Conservation (phyloP, 768 basidiomycete species). For the Tylopilus vinaceipallidus region DNA sequence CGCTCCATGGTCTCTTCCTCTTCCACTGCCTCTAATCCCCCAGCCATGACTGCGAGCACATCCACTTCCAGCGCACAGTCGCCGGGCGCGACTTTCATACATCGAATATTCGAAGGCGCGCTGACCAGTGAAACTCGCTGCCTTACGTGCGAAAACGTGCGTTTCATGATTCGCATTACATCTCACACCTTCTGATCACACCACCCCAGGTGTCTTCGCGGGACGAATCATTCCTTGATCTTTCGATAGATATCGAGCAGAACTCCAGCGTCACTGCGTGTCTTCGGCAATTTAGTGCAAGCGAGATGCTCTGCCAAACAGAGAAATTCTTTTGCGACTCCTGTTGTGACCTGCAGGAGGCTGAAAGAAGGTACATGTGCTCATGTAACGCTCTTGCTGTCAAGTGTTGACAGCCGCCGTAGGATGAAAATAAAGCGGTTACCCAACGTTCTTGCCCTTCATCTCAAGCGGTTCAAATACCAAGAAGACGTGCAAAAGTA, state of each 20-base stretch:
- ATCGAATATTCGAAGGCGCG: conserved; percentile 88
- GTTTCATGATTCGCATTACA: conserved; percentile 24
- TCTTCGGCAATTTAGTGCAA: conserved; percentile 93
- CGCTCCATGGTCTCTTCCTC: conserved; percentile 54
- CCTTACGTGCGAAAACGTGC: conserved; percentile 94
- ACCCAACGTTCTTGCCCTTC: conserved; percentile 92
- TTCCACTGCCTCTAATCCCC: conserved; percentile 43
- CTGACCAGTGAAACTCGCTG: conserved; percentile 98
- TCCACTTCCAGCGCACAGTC: conserved; percentile 48
- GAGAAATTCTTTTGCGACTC: conserved; percentile 99
- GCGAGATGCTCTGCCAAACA: conserved; percentile 96
- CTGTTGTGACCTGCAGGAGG: conserved; percentile 96
- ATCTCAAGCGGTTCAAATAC: conserved; percentile 98
- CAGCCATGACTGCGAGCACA: conserved; percentile 39
- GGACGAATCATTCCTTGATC: conserved; percentile 94
- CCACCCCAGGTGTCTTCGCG: conserved; percentile 73
- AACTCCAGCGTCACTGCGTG: conserved; percentile 97
- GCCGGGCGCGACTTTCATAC: conserved; percentile 75
- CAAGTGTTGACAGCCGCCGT: conserved; percentile 10
- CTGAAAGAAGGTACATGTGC: conserved; percentile 79
- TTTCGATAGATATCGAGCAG: conserved; percentile 99
- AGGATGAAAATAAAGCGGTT: conserved; percentile 99
- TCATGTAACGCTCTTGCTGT: background rate
- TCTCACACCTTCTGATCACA: conserved; percentile 12
- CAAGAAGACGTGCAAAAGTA: conserved; percentile 89